A percentile compares a stretch with the other conserved stretches of the same genome.
These are phyloP conservation scores for Phytophthora podocarpi DNA, from an alignment of 352 stramenopile genomes.

Conservation along the genomic window DNA sequence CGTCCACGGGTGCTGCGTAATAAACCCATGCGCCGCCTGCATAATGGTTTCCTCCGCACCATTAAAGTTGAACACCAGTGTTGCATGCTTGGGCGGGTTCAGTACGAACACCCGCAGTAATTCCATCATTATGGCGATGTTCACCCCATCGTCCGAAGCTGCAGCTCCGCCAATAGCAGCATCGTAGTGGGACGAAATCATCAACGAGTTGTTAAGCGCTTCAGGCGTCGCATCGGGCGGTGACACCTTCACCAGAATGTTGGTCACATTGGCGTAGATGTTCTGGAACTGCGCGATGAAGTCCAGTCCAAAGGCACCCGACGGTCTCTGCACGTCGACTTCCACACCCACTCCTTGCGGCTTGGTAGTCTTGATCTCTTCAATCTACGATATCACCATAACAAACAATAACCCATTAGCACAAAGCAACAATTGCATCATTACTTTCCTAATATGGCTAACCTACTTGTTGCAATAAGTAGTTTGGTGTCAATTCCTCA, in stretches of 20 bases:
- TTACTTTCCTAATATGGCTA: neutral
- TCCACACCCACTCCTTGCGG: conserved; percentile 46
- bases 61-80: conserved; percentile 85
- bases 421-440: too few relatives aligned
- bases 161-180: conserved; percentile 72
- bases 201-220: conserved; percentile 52
- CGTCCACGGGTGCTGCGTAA: conserved; percentile 81
- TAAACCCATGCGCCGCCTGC: conserved; percentile 80
- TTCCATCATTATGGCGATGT: conserved; percentile 85
- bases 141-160: conserved; percentile 79
- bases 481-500: conserved; percentile 64
- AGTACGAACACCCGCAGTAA: conserved; percentile 53
- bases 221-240: conserved; percentile 32
- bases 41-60: conserved; percentile 82
- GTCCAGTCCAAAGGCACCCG: conserved; percentile 74
- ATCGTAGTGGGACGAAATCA: conserved; percentile 85
- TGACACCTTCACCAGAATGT: conserved; percentile 73
- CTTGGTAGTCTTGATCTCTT: conserved; percentile 50
- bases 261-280: conserved; percentile 86
- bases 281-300: conserved; percentile 86
- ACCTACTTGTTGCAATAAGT: conserved; percentile 57
- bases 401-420: conserved; percentile 14
- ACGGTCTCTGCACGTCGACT: conserved; percentile 69
- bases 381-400: conserved; percentile 46
- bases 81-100: conserved; percentile 48